Evolutionary conservation across 345 rosid species (phyloP).

Genomic region (Acer campestre): DNA sequence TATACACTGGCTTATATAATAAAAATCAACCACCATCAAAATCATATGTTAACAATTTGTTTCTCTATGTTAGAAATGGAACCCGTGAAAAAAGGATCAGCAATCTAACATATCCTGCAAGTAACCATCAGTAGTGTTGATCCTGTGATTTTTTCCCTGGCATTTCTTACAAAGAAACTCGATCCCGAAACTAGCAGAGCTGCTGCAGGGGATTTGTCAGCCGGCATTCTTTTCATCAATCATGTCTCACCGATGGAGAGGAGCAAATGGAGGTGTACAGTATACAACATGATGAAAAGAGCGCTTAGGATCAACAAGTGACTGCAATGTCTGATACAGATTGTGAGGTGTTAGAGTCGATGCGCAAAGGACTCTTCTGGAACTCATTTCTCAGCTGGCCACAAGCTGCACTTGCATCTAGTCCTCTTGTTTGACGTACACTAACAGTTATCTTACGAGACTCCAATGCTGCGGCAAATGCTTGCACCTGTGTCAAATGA

Average conservation of each 20-base stretch:
- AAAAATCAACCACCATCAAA: background rate
- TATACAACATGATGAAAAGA: background rate
- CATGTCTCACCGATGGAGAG: background rate
- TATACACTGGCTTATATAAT: background rate
- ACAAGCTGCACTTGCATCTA: constrained; percentile 97
- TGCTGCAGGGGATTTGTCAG: background rate
- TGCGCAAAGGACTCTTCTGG: constrained; percentile 76
- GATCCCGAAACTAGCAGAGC: background rate
- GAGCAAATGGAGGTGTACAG: background rate
- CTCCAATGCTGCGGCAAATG: constrained; percentile 72
- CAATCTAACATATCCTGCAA: background rate
- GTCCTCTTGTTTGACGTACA: constrained; percentile 83
- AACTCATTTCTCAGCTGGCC: constrained; percentile 95
- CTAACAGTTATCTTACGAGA: constrained; percentile 77
- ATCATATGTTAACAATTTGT: background rate
- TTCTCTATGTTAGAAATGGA: background rate
- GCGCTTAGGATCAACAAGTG: constrained; percentile 30
- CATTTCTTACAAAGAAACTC: constrained; percentile 4
- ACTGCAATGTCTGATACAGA: constrained; percentile 53
- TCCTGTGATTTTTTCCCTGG: background rate
- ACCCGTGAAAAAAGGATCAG: background rate
- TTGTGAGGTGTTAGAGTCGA: constrained; percentile 33
- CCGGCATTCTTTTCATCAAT: background rate
- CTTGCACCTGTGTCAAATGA: constrained; percentile 55
- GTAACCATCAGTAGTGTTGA: background rate